Evolutionary conservation across 139 green algal genomes (phyloP), one percentile per base, ranked within the genome.

Genomic region (Marvania coccoides): DNA sequence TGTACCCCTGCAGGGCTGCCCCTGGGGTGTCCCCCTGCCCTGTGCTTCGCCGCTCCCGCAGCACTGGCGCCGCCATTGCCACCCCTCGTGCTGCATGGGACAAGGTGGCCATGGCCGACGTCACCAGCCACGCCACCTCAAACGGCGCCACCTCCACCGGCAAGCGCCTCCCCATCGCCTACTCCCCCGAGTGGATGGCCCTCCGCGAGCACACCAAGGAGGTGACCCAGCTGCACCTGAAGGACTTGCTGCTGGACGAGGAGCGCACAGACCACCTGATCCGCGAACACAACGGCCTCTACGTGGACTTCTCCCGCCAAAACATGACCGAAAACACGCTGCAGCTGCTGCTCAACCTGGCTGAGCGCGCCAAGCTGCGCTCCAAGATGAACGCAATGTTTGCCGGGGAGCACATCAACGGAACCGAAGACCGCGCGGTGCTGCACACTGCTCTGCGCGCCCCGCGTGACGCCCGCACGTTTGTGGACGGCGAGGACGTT

Each of bases 341-440:
- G 45, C 47, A 92, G 78, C 79, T 90, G 62, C 77, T 95, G 47
- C 70, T 87, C 23, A 79, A 89, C 19, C 75, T 96, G 51, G 87
- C 89, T 5, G 65, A 85, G 40, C 72, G 72, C 36, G 75, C 85
- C 19, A 75, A 92, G 7, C 77, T 99, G 61, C 80, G 83, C 34
- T 79, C 80, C 55, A 99, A 99, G 87, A 99, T 99, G 51, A 82
- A 95, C 42, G 81, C 79, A 40, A 99, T 99, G 95, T 98, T 97
- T 74, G 66, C 28, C 19, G 95, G 95, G 24, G 88, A 99, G 64
- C 85, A 93, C 73, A 94, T 98, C 76, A 98, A 97, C 84, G 77
- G 66, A 37, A 96, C 91, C 3, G 95, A 99, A 80, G 84, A 97
- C 76, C 71, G 95, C 1, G 86, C 95, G 19, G 95, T 98, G 69